Evolutionary conservation across 1,139 yeast species (phyloP), one percentile per base, ranked within the genome.

Genomic region (Yamadazyma blattariae): DNA sequence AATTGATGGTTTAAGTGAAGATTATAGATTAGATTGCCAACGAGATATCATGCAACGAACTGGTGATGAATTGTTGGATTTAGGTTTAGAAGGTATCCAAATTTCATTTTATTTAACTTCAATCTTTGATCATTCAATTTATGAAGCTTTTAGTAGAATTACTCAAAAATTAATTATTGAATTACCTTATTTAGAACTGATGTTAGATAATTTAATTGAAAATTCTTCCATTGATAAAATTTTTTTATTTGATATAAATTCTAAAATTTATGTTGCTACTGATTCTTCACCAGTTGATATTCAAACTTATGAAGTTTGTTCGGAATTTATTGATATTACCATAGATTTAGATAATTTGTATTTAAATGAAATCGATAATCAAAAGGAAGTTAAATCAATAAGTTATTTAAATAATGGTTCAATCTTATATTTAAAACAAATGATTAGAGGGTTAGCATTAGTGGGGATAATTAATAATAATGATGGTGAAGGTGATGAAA

Each of bases 281-380:
- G 98, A 92, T 57, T 85, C 96, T 0, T 81, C 92, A 2, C 97
- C 97, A 0, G 96, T 90, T 22, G 97, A 92, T 59, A 86, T 89
- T 21, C 96, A 89, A 51, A 86, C 95, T 0, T 92, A 92, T 56
- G 97, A 92, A 57, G 95, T 90, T 2, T 92, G 98, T 59, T 95
- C 97, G 1, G 98, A 92, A 53, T 92, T 90, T 52, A 90, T 92
- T 36, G 98, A 92, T 57, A 94, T 92, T 14, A 83, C 97, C 3
- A 82, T 89, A 25, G 97, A 92, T 53, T 64, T 92, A 42, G 94
- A 88, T 48, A 85, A 83, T 36, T 58, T 84, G 33, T 83, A 83
- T 48, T 76, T 79, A 41, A 71, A 69, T 35, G 57, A 54, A 31
- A 57, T 52, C 8, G 38, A 37, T 17, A 34, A 36, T 29, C 31